Base-by-base conservation (phyloP, 75 land plant species). In the Selaginella moellendorffii region DNA sequence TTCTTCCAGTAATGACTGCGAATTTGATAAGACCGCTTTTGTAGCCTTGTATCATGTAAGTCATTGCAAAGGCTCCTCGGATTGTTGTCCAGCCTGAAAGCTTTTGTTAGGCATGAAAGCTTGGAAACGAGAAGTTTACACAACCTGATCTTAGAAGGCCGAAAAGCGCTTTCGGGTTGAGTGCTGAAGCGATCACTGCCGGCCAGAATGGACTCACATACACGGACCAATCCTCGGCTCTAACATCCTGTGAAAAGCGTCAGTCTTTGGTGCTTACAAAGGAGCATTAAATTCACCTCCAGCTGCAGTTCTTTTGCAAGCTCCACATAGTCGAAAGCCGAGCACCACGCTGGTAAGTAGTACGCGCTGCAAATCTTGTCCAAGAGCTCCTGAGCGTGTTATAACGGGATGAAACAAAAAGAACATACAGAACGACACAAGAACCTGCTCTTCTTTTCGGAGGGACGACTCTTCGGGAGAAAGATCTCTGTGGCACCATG, bases 401-500 rank as follows among this genome's bases (percentile, higher is more conserved):
- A n/a, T n/a, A n/a, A n/a, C n/a, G n/a, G n/a, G n/a, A n/a, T n/a
- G n/a, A n/a, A n/a, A n/a, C n/a, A n/a, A n/a, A n/a, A n/a, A n/a
- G n/a, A n/a, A n/a, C n/a, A n/a, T n/a, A n/a, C n/a, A n/a, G n/a
- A n/a, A n/a, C n/a, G n/a, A n/a, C n/a, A n/a, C 2, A 24, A 26
- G 2, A 62, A 77, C 81, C 75, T 74, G 58, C 62, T 95, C 99
- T 20, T 76, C 77, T 0, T 80, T 85, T 63, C 72, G 66, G 58
- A 95, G 68, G 2, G 84, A 77, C 17, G 69, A 64, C 64, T 95
- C 99, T 28, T 72, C 75, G 2, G 88, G 88, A 26, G 53, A 28
- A 14, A 95, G 80, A 64, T 90, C 88, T 70, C 99, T 77, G 71
- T 90, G 99, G 73, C 99, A 95, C 99, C 99, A 90, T 5, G 99